Conservation (phyloP, 768 basidiomycete species). For the Lactarius indigo region DNA sequence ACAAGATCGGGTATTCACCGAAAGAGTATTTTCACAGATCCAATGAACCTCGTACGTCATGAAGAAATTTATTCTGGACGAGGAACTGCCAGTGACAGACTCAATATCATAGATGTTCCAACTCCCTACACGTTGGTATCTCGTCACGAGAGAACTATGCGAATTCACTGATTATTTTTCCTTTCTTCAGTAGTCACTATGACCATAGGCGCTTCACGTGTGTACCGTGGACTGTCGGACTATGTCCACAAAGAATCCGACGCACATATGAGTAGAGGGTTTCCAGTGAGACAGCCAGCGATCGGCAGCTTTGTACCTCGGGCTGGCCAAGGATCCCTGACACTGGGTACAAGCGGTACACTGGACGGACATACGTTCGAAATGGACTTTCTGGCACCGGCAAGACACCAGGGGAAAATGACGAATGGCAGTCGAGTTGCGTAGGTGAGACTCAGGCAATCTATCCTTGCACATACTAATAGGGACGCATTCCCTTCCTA, state of each 20-base stretch:
- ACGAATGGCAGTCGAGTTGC: background rate
- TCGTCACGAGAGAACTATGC: background rate
- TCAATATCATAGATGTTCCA: conserved; percentile 6
- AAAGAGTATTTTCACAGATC: background rate
- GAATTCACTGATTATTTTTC: background rate
- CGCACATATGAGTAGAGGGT: background rate
- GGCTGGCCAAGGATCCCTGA: background rate
- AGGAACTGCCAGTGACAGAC: background rate
- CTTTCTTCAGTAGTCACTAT: too few relatives aligned
- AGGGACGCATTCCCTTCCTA: background rate
- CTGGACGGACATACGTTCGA: background rate
- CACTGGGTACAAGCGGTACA: background rate
- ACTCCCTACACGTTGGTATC: background rate
- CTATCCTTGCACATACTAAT: background rate
- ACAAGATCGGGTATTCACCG: background rate
- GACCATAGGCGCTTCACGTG: too few relatives aligned
- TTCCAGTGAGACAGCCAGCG: background rate
- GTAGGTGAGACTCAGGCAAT: background rate
- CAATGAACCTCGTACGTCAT: conserved; percentile 8
- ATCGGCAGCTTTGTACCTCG: background rate
- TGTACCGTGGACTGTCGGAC: too few relatives aligned
- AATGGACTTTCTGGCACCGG: background rate
- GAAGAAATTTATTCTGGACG: background rate
- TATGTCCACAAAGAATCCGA: conserved; percentile 47
- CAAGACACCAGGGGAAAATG: background rate